Base-by-base conservation (phyloP, 352 stramenopile genomes). In the Pythium chondricola region DNA sequence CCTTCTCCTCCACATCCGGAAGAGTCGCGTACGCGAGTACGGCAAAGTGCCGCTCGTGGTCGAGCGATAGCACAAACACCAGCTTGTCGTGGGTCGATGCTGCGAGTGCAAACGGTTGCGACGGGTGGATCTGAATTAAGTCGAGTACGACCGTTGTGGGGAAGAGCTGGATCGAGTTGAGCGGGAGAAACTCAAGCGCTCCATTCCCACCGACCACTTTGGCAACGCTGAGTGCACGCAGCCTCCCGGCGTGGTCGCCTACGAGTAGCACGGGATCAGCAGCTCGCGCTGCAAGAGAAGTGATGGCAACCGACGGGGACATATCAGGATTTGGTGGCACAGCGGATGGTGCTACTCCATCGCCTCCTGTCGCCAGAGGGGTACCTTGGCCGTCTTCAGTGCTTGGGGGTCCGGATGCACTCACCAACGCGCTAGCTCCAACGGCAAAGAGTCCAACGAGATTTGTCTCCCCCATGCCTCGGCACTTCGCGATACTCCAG, bases 31-130 rank as follows among this genome's bases (percentile, higher is more conserved):
- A 87, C 0, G 73, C 77, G n/a, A 83, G 40, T 0, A 83, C 67
- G 0, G 51, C 58, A 32, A 92, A 92, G n/a, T 68, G 63, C 27
- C 72, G 75, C 38, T 89, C 76, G 40, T 85, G 75, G 13, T 89
- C 80, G 43, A 87, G 59, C 7, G 75, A 87, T 2, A 89, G 6
- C 6, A 89, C 35, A 33, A 86, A 85, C 3, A 88, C 60, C 0
- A 43, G 40, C 11, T 57, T 41, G 35, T 61, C 64, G 0, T 58
- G 43, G 0, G 80, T 89, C 2, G 80, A 92, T 4, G 73, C 62
- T 1, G 67, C 72, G 32, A 89, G 50, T 5, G 69, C 43, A 16
- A 87, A 67, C 0, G 75, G 46, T 9, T 87, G 74, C 9, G 65
- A 77, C 29, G 74, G 63, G 37, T 92, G 80, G 16, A 87, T 57